A percentile compares a stretch with the other conserved stretches of the same genome.
phyloP scores from a whole-genome alignment of 805 yeast species.

The Torulaspora delbrueckii region DNA sequence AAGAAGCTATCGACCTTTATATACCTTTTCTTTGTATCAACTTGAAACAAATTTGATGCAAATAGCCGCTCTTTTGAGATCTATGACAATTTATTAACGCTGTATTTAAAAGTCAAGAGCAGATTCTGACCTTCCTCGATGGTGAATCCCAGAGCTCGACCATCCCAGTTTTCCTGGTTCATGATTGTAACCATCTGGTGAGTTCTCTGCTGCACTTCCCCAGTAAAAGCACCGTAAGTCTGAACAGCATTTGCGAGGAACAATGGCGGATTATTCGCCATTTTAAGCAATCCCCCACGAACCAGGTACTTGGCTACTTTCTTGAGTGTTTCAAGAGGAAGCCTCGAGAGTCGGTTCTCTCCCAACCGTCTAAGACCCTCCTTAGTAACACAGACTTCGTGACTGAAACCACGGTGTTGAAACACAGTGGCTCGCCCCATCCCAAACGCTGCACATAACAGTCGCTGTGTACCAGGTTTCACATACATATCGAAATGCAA shows the following conservation, averaged over 20 bases:
- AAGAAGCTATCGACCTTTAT: neutral
- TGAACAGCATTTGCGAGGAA: constrained; percentile 8
- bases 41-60: constrained; percentile 5
- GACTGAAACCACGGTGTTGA: constrained; percentile 4
- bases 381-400: constrained; percentile 14
- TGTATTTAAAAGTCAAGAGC: constrained; percentile 7
- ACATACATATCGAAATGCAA: constrained; percentile 12
- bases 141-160: constrained; percentile 6
- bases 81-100: neutral
- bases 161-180: constrained; percentile 7
- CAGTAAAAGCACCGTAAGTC: constrained; percentile 11
- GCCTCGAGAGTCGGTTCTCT: constrained; percentile 7
- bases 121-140: constrained; percentile 8
- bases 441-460: constrained; percentile 11
- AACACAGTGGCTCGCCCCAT: constrained; percentile 7
- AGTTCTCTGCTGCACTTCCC: constrained; percentile 10
- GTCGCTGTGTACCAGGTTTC: constrained; percentile 1
- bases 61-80: constrained; percentile 1
- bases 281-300: constrained; percentile 9
- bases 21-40: neutral
- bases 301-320: constrained; percentile 9
- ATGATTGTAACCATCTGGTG: constrained; percentile 8
- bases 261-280: constrained; percentile 12
- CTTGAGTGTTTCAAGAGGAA: constrained; percentile 8
- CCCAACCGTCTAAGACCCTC: constrained; percentile 10